These are phyloP conservation scores for Globisporangium paddicum DNA, from an alignment of 352 stramenopile genomes.

Conservation along the genomic window DNA sequence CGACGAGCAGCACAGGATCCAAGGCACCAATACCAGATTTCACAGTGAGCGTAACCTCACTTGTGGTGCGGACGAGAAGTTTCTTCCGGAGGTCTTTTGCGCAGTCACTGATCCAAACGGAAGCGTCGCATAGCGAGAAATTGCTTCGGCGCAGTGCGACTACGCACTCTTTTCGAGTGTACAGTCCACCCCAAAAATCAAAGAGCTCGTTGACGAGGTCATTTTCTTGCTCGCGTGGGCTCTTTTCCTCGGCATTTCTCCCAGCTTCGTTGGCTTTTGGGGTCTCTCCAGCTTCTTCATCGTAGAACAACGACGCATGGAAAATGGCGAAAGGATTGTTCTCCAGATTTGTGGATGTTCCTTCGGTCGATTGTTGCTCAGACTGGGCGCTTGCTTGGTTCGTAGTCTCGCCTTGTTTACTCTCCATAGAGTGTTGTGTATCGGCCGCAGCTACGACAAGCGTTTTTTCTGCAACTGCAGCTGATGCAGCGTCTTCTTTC, in stretches of 20 bases:
- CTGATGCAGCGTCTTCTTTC: conserved; percentile 3
- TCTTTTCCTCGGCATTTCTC: not conserved
- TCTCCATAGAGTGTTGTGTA: not conserved
- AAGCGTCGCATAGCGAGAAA: conserved; percentile 33
- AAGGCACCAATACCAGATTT: conserved; percentile 33
- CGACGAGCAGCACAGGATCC: conserved; percentile 71
- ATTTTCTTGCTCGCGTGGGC: conserved; percentile 14
- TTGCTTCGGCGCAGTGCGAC: conserved; percentile 48
- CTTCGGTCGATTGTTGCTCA: conserved; percentile 3
- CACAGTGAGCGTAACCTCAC: conserved; percentile 22
- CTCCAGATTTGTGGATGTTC: conserved; percentile 6
- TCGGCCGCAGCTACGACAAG: not conserved
- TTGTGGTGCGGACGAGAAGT: conserved; percentile 37
- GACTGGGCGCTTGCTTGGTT: not conserved
- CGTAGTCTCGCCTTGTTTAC: not conserved
- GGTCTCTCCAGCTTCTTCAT: conserved; percentile 16
- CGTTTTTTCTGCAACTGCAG: not conserved
- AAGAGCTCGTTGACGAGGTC: conserved; percentile 36
- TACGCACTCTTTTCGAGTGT: conserved; percentile 47
- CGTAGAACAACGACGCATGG: conserved; percentile 25
- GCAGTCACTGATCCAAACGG: conserved; percentile 40
- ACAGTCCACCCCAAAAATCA: conserved; percentile 62
- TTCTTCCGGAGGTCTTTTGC: conserved; percentile 36
- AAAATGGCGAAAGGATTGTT: conserved; percentile 31
- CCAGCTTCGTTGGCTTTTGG: conserved; percentile 11